phyloP scores from a whole-genome alignment of 306 rosid genomes.

The Vigna unguiculata region DNA sequence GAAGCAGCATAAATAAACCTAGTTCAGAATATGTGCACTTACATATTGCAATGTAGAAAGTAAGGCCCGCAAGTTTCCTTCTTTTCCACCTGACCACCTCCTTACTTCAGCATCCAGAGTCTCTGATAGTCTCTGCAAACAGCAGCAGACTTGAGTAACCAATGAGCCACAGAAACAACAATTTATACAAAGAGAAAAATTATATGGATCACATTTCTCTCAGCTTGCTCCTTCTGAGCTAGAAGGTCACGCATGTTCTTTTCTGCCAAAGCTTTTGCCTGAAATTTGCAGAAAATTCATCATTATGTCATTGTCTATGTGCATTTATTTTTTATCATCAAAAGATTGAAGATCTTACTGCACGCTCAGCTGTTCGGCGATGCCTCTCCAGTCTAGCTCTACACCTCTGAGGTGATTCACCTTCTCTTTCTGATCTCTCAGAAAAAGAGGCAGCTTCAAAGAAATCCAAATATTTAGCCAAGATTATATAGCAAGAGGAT shows the following conservation, averaged over 20 bases:
- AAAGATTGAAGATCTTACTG: constrained; percentile 15
- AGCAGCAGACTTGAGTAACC: background rate
- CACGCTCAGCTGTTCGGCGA: constrained; percentile 30
- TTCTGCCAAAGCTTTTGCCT: constrained; percentile 29
- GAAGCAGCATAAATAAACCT: background rate
- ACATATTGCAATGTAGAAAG: constrained; percentile 18
- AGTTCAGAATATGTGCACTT: background rate
- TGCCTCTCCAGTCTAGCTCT: constrained; percentile 25
- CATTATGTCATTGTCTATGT: background rate
- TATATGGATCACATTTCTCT: constrained; percentile 8
- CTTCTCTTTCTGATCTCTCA: constrained; percentile 21
- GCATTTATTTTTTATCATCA: background rate
- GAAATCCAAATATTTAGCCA: background rate
- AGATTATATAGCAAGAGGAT: background rate
- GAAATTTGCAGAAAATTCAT: constrained; percentile 1
- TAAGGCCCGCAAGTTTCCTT: constrained; percentile 27
- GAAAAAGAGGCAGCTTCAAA: constrained; percentile 17
- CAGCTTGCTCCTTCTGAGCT: constrained; percentile 29
- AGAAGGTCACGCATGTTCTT: constrained; percentile 28
- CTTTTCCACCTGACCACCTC: constrained; percentile 27
- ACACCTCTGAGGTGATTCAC: constrained; percentile 24
- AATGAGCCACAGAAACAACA: background rate
- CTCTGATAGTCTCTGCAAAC: constrained; percentile 14
- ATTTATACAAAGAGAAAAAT: background rate
- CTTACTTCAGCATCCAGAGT: constrained; percentile 22